Evolutionary conservation across 768 basidiomycete species (phyloP).

Genomic region (Dentipellis sp.): DNA sequence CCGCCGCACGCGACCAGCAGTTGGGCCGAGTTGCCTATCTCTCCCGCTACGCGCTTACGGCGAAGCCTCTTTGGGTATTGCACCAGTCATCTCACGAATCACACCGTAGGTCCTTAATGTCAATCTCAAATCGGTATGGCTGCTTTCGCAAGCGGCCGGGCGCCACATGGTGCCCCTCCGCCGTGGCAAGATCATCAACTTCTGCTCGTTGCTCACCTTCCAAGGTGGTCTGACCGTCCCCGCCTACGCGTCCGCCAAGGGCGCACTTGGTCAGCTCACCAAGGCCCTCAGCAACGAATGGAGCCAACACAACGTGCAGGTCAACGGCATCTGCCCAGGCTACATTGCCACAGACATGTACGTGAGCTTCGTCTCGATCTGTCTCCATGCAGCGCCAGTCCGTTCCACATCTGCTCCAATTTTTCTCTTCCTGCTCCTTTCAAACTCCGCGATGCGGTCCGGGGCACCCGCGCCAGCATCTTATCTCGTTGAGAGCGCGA

Average conservation of each 20-base stretch:
- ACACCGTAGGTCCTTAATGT: constrained; percentile 61
- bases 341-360: constrained; percentile 89
- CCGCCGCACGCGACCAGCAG: constrained; percentile 2
- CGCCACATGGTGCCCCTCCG: constrained; percentile 75
- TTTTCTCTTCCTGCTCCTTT: not conserved
- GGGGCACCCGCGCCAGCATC: constrained; percentile 7
- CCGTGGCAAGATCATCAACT: constrained; percentile 66
- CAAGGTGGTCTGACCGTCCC: constrained; percentile 67
- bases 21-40: not conserved
- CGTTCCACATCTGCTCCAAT: constrained; percentile 2
- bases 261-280: constrained; percentile 75
- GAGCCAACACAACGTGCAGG: constrained; percentile 80
- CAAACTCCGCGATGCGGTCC: constrained; percentile 1
- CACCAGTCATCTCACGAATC: constrained; percentile 7
- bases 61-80: constrained; percentile 1
- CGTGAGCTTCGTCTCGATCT: constrained; percentile 15
- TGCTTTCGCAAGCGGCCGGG: constrained; percentile 81
- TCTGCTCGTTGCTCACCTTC: constrained; percentile 27
- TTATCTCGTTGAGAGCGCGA: not conserved
- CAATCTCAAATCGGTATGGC: constrained; percentile 83
- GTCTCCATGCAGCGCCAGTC: not conserved
- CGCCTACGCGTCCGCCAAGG: constrained; percentile 89
- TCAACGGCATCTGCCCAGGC: constrained; percentile 83
- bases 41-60: constrained; percentile 4
- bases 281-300: constrained; percentile 93